Evolutionary conservation across 352 stramenopile genomes (phyloP), one percentile per base, ranked within the genome.

Genomic region (Phytopythium mirpurense): DNA sequence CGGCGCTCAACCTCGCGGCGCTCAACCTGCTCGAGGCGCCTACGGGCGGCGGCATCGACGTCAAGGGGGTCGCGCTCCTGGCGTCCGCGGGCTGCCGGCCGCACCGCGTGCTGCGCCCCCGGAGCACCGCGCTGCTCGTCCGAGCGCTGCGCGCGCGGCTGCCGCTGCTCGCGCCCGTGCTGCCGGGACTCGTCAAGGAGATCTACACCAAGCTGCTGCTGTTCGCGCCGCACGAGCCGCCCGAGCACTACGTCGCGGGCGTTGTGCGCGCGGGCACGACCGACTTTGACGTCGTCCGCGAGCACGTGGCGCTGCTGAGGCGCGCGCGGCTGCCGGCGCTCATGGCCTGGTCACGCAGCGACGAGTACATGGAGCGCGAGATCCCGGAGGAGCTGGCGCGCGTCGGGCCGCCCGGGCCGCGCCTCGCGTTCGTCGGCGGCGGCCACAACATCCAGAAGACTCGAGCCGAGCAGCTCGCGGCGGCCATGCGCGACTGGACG

Each of bases 361-460:
- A 92, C 54, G 62, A 43, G 12, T 66, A 88, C 24, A 84, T 91
- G 26, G 67, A 87, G 47, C 60, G 78, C 21, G 62, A 73, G 18
- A 72, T 89, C 27, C 73, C 72, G 16, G 43, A 60, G 8, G 60
- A 69, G 14, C 60, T 86, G 35, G 72, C 0, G 65, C 24, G 53
- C 48, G 1, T 41, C 53, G 2, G 72, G 76, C 11, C 59, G 68
- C 40, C 68, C 2, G 62, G 64, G 0, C 65, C 58, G 14, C 77
- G 75, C 12, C 38, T 88, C 5, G 68, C 50, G 18, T 90, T 88
- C 41, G 55, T 60, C 7, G 65, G 59, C 0, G 74, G 75, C 0
- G 77, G 77, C 10, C 82, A 90, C 71, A 90, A 90, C 60, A 67
- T 92, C 27, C 82, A 92, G 57, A 90, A 92, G 62, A 86, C 74